These are phyloP conservation scores for Cladosporium austrohemisphaericum DNA, from an alignment of 2,329 filamentous ascomycete species.

Conservation along the genomic window DNA sequence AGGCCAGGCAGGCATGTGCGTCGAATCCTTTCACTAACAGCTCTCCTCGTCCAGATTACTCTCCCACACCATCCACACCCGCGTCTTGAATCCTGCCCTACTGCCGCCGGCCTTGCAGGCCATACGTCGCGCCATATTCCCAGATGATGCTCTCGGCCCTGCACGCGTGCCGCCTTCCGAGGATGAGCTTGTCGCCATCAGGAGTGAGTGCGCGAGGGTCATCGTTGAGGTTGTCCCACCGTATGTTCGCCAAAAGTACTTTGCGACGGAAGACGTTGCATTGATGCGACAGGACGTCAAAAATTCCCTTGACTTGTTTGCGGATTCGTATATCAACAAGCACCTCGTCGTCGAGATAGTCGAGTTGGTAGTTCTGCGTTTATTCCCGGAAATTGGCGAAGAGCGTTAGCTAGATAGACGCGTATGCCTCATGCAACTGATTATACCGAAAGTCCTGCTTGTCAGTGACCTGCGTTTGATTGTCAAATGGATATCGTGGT, in stretches of 20 bases:
- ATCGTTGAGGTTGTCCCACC: slow-evolving; percentile 47
- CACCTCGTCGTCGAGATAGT: slow-evolving; percentile 80
- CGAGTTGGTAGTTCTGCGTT: slow-evolving; percentile 73
- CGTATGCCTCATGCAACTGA: too few species aligned
- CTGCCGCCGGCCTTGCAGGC: slow-evolving; percentile 56
- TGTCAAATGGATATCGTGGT: too few species aligned
- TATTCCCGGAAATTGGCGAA: slow-evolving; percentile 80
- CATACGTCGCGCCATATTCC: slow-evolving; percentile 76
- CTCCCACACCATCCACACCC: slow-evolving; percentile 13
- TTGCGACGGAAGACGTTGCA: slow-evolving; percentile 33
- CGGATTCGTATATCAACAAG: slow-evolving; percentile 86
- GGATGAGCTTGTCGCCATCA: slow-evolving; percentile 60
- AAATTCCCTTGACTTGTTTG: slow-evolving; percentile 63
- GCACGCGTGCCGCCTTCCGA: slow-evolving; percentile 57
- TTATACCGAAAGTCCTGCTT: too few species aligned
- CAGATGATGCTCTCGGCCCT: slow-evolving; percentile 72
- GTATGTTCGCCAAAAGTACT: slow-evolving; percentile 43
- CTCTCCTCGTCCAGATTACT: slow-evolving; percentile 1
- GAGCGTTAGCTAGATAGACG: too few species aligned
- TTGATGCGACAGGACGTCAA: slow-evolving; percentile 45
- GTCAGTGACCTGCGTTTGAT: too few species aligned
- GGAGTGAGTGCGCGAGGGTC: slow-evolving; percentile 62
- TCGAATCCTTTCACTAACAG: neutral
- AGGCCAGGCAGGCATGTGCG: neutral
- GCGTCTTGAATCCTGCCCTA: slow-evolving; percentile 31